Base-by-base conservation (phyloP, 192 early-diverging fungal genomes). In the Rhizoclosmatium globosum region DNA sequence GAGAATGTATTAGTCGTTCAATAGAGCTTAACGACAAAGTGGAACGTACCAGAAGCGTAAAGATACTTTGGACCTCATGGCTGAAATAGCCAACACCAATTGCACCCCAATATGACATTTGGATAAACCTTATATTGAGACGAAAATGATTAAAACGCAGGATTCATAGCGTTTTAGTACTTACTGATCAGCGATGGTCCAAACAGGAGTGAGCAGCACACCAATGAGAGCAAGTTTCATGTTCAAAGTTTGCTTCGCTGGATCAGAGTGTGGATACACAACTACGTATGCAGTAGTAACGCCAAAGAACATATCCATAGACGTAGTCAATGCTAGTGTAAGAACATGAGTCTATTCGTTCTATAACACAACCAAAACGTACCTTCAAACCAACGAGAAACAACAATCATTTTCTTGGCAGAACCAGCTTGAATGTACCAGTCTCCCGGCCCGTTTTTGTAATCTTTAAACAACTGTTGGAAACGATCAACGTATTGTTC, bases 241-340 rank as follows among this genome's bases (percentile, higher is more conserved):
- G 7, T 65, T 65, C 15, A 15, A 17, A 15, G 15, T 2, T 17
- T 19, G 38, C 64, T 65, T 21, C 39, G 15, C 39, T 19, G 64
- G 41, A 23, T 65, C 64, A 65, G 15, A 15, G 41, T 65, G 15
- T 65, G 64, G 64, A 19, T 39, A 65, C 15, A 65, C 15, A 19
- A 65, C 38, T 15, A 42, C 19, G 1, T 15, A 19, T 17, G 39
- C 41, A 65, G 64, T 65, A 39, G 64, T 65, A 39, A 42, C 64
- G 31, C 64, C 64, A 38, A 64, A 64, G 17, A 64, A 13, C 64
- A 64, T 64, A 39, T 64, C 64, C 64, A 64, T 64, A 39, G 31
- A 13, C 13, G 64, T 64, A 11, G 64, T 64, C 31, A 31, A 31
- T 31, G 31, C 31, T 31, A 31, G 31, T 31, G 31, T 31, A 31